Percentiles rank a stretch among this genome's conserved stretches.
phyloP scores from a whole-genome alignment of 305 asterid genomes.

The Fraxinus ornus region DNA sequence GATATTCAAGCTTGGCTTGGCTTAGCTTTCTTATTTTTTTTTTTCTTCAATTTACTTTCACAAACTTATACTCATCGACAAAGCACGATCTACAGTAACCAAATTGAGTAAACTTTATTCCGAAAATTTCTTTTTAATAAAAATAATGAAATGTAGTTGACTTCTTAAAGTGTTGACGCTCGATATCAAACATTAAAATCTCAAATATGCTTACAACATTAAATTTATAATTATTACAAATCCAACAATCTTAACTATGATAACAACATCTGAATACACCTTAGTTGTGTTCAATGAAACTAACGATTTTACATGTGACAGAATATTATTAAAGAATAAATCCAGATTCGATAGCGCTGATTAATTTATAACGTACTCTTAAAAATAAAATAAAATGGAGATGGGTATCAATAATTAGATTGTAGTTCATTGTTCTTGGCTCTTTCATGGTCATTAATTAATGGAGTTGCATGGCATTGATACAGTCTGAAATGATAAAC shows the following conservation, averaged over 20 bases:
- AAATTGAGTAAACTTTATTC: not conserved
- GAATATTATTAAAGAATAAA: not conserved
- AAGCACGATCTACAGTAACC: not conserved
- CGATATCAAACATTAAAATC: not conserved
- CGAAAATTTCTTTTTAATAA: not conserved
- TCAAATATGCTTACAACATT: not conserved
- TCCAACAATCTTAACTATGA: not conserved
- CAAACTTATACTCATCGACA: not conserved
- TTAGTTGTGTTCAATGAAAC: not conserved
- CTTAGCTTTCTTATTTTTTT: not conserved
- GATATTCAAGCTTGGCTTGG: not conserved
- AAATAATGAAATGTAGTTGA: not conserved
- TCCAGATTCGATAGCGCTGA: not conserved
- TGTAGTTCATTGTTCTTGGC: conserved; percentile 45
- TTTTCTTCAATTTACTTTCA: not conserved
- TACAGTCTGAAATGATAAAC: conserved; percentile 19
- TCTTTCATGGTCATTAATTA: conserved; percentile 18
- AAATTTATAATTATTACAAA: not conserved
- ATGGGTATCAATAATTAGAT: conserved; percentile 47
- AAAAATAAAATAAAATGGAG: conserved; percentile 20
- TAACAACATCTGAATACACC: not conserved
- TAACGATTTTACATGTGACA: not conserved
- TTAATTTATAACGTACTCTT: not conserved
- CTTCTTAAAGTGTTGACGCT: not conserved
- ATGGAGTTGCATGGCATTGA: conserved; percentile 36